phyloP scores from a whole-genome alignment of 371 early-diverging fungal species.

The Synchytrium microbalum region DNA sequence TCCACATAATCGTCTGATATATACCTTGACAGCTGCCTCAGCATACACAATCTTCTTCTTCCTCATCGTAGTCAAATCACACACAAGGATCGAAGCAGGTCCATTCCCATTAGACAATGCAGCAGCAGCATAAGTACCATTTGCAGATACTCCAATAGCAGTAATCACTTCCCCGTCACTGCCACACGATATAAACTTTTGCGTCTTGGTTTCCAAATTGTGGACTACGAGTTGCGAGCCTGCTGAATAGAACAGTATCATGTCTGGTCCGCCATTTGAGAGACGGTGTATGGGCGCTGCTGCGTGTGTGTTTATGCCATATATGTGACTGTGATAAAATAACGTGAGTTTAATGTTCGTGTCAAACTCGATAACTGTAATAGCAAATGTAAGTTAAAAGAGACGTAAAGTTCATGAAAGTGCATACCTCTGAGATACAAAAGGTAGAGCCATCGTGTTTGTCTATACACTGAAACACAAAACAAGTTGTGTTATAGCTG shows the following conservation, averaged over 20 bases:
- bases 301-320: not conserved
- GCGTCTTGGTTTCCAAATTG: conserved; percentile 38
- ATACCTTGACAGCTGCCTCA: conserved; percentile 11
- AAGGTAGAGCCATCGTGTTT: not conserved
- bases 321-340: not conserved
- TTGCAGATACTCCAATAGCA: conserved; percentile 21
- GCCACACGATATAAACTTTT: conserved; percentile 28
- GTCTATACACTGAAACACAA: too few species aligned
- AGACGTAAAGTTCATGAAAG: not conserved
- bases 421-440: not conserved
- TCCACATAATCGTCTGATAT: not conserved
- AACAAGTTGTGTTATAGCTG: too few species aligned
- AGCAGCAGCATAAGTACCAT: not conserved
- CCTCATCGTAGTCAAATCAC: conserved; percentile 23
- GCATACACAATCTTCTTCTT: conserved; percentile 14
- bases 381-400: not conserved
- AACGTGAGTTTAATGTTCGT: too few species aligned
- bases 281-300: not conserved
- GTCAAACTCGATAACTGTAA: not conserved
- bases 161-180: conserved; percentile 34
- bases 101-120: conserved; percentile 5
- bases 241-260: conserved; percentile 32
- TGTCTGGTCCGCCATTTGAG: not conserved
- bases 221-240: conserved; percentile 38
- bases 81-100: conserved; percentile 15